These are phyloP conservation scores for Pontederia crassipes DNA, from an alignment of 176 grass and related monocot genomes.

Conservation along the genomic window DNA sequence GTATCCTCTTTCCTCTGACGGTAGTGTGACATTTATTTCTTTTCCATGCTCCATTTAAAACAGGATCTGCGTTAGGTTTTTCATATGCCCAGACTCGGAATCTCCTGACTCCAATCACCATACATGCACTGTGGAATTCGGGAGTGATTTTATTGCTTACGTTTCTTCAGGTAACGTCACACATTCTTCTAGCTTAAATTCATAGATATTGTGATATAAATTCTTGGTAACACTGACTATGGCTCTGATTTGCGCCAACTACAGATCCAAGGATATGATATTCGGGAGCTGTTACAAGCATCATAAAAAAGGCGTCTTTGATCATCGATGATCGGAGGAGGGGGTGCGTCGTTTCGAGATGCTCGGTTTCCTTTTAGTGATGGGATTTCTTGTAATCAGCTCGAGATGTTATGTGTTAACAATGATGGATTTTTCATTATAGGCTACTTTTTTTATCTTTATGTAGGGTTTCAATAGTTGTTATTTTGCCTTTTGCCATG, in stretches of 20 bases:
- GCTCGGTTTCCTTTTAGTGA: too few species aligned
- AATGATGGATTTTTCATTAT: too few species aligned
- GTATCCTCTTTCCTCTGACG: not conserved
- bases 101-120: slow-evolving; percentile 78
- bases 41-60: not conserved
- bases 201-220: not conserved
- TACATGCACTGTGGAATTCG: slow-evolving; percentile 90
- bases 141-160: slow-evolving; percentile 83
- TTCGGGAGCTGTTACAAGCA: slow-evolving; percentile 82
- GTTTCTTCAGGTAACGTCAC: slow-evolving; percentile 67
- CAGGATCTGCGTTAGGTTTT: slow-evolving; percentile 78
- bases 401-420: too few species aligned
- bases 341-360: too few species aligned
- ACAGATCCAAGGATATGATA: slow-evolving; percentile 91
- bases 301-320: slow-evolving; percentile 24
- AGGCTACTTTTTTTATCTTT: too few species aligned
- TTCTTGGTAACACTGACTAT: not conserved
- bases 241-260: slow-evolving; percentile 9
- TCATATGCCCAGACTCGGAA: slow-evolving; percentile 92
- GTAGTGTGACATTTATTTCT: not conserved
- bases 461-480: too few species aligned
- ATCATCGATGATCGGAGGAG: too few species aligned
- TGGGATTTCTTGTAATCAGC: too few species aligned
- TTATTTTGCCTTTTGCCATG: too few species aligned
- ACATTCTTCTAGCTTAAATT: not conserved